Percentiles rank a stretch among this genome's conserved stretches.
These are phyloP conservation scores for Leptographium wingfieldii DNA, from an alignment of 2,329 filamentous ascomycete species.

Conservation along the genomic window DNA sequence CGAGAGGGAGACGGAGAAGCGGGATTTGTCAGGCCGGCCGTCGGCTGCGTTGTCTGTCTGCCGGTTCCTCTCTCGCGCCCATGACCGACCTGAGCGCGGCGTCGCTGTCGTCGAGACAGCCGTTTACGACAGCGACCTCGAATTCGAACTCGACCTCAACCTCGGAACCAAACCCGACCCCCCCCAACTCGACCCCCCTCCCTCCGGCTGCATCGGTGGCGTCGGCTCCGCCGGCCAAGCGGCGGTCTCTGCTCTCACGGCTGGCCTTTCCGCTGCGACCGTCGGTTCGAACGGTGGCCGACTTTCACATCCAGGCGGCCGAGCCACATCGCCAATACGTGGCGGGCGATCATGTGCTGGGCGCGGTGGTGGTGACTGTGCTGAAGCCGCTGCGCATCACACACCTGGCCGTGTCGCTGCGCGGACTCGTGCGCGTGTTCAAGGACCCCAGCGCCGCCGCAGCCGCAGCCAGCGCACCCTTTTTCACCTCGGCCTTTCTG, in stretches of 20 bases:
- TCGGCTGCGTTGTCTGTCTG: too few species aligned
- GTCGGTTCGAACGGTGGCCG: conserved; percentile 51
- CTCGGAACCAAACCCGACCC: background rate
- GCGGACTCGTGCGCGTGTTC: conserved; percentile 69
- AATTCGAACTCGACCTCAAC: too few species aligned
- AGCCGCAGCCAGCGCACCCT: conserved; percentile 16
- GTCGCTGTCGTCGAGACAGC: conserved; percentile 4
- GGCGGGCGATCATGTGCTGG: conserved; percentile 62
- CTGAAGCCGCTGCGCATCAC: conserved; percentile 66
- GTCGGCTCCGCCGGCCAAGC: conserved; percentile 11
- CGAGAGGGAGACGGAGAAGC: too few species aligned
- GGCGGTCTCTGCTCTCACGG: conserved; percentile 38
- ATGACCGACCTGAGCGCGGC: conserved; percentile 9
- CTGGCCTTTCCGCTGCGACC: conserved; percentile 39
- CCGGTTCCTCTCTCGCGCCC: too few species aligned
- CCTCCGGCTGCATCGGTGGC: background rate
- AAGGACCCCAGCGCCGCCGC: conserved; percentile 50
- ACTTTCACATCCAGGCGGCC: conserved; percentile 66
- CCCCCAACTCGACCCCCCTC: background rate
- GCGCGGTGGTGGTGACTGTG: conserved; percentile 59
- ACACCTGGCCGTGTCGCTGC: conserved; percentile 64
- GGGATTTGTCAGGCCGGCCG: too few species aligned
- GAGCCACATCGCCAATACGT: conserved; percentile 68
- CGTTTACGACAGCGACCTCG: background rate
- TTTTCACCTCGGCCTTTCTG: conserved; percentile 15